Evolutionary conservation across 1,139 yeast species (phyloP).

Genomic region (Pichia sp.): DNA sequence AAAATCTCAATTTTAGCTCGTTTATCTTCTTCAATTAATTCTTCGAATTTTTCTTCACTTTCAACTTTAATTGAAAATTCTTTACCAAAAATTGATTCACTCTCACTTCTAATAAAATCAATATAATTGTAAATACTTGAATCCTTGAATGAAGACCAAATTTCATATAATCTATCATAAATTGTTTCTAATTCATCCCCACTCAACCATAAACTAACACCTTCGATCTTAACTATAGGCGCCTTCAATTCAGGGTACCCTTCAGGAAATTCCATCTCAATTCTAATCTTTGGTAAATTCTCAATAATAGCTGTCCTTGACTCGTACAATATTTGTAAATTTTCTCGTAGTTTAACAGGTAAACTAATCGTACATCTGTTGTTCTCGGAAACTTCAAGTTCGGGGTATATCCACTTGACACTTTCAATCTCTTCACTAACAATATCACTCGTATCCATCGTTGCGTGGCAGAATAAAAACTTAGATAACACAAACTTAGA

Average conservation of each 20-base stretch:
- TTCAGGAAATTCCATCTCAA: constrained; percentile 29
- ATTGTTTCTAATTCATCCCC: constrained; percentile 18
- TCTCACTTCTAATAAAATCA: constrained; percentile 35
- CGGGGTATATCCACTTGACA: constrained; percentile 45
- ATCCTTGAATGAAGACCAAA: constrained; percentile 38
- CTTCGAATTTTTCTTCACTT: constrained; percentile 17
- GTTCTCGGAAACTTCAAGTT: constrained; percentile 26
- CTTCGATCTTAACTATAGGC: constrained; percentile 5
- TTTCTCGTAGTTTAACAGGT: constrained; percentile 27
- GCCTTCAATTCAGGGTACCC: constrained; percentile 24
- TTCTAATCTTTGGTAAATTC: constrained; percentile 31
- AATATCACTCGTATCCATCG: not conserved
- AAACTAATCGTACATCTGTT: constrained; percentile 29
- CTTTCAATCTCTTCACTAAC: constrained; percentile 40
- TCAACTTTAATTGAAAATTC: not conserved
- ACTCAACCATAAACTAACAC: constrained; percentile 26
- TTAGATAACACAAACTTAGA: too few relatives aligned
- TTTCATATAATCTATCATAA: constrained; percentile 20
- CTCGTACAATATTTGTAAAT: too few relatives aligned
- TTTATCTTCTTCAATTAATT: constrained; percentile 21
- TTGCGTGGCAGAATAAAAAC: not conserved
- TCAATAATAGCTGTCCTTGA: constrained; percentile 17
- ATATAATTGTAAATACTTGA: constrained; percentile 40
- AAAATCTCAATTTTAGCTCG: constrained; percentile 30
- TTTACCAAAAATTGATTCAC: constrained; percentile 18